These are phyloP conservation scores for Talaromyces wortmannii DNA, from an alignment of 495 filamentous ascomycete species.

Conservation along the genomic window DNA sequence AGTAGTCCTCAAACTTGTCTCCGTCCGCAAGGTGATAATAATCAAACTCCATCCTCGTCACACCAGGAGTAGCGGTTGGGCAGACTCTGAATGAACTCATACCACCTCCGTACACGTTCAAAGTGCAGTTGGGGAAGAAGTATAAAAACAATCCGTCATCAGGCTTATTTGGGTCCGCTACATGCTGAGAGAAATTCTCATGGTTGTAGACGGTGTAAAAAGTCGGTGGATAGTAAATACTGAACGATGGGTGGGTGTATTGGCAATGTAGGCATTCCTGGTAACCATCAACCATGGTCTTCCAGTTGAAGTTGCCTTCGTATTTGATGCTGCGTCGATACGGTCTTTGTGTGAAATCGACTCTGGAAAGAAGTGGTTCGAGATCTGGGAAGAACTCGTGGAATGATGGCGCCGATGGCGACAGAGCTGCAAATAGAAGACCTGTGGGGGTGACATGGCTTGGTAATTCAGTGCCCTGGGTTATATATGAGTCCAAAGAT, in stretches of 20 bases:
- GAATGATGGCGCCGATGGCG: conserved; percentile 42
- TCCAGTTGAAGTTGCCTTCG: conserved; percentile 56
- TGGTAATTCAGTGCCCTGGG: conserved; percentile 21
- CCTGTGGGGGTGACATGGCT: conserved; percentile 48
- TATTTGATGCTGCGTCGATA: conserved; percentile 51
- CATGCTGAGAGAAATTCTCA: conserved; percentile 51
- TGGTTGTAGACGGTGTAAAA: conserved; percentile 52
- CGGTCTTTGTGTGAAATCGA: conserved; percentile 52
- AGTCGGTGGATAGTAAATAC: conserved; percentile 50
- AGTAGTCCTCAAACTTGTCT: conserved; percentile 54
- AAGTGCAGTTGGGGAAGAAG: conserved; percentile 55
- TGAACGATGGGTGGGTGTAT: conserved; percentile 57
- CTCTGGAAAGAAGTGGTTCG: conserved; percentile 39
- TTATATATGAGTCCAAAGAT: background rate
- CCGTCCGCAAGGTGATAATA: conserved; percentile 49
- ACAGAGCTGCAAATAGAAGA: conserved; percentile 47
- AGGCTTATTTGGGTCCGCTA: conserved; percentile 48
- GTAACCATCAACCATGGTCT: conserved; percentile 59
- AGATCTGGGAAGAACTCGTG: conserved; percentile 50
- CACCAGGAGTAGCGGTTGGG: conserved; percentile 43
- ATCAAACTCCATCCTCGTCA: conserved; percentile 57
- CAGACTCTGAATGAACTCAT: conserved; percentile 55
- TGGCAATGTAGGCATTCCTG: conserved; percentile 60
- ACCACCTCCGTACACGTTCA: conserved; percentile 56
- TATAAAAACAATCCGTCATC: conserved; percentile 52